Evolutionary conservation across 2,329 filamentous ascomycete species (phyloP).

Genomic region (Exophiala phaeomuriformis): DNA sequence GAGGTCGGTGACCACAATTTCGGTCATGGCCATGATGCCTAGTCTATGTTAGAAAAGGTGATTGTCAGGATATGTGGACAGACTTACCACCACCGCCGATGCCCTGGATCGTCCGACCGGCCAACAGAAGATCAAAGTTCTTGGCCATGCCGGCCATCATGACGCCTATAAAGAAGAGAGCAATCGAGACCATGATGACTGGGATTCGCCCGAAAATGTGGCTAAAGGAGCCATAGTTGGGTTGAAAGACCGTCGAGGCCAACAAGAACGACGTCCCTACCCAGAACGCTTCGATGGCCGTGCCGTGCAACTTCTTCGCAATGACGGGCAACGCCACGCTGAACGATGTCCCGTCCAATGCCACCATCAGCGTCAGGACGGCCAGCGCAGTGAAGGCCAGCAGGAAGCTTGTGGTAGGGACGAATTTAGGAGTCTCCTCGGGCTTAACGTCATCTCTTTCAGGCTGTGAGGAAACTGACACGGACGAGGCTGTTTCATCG

Average conservation of each 20-base stretch:
- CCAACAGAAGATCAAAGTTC: constrained; percentile 40
- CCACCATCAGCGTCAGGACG: constrained; percentile 54
- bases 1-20: constrained; percentile 41
- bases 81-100: constrained; percentile 38
- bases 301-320: constrained; percentile 45
- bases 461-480: constrained; percentile 10
- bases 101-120: constrained; percentile 40
- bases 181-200: constrained; percentile 35
- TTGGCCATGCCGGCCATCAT: constrained; percentile 38
- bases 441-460: constrained; percentile 4
- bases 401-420: constrained; percentile 31
- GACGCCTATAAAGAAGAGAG: constrained; percentile 41
- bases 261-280: constrained; percentile 63
- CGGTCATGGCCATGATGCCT: constrained; percentile 30
- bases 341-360: constrained; percentile 59
- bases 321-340: constrained; percentile 51
- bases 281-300: constrained; percentile 61
- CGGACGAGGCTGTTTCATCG: constrained; percentile 1
- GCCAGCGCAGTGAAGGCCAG: constrained; percentile 48
- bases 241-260: constrained; percentile 54
- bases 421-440: constrained; percentile 13
- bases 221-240: constrained; percentile 42
- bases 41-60: background rate
- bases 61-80: background rate
- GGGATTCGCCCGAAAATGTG: constrained; percentile 44